Base-by-base conservation (phyloP, 305 asterid genomes). In the Fraxinus baroniana region DNA sequence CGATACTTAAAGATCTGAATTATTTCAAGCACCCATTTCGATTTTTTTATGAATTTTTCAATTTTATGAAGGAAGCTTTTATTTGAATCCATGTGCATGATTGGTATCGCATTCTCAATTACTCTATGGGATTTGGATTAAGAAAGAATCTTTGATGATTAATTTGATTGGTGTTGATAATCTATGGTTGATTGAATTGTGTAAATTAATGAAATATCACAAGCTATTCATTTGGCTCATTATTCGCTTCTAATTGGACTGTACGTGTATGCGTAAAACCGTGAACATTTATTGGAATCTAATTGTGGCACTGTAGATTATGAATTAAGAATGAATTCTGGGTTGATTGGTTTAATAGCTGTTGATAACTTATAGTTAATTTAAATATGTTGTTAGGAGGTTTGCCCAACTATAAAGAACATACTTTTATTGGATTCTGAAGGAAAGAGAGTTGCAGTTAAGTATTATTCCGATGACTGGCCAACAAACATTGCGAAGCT, bases 401-500 rank as follows among this genome's bases (percentile, higher is more conserved):
- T 93, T 81, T 93, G 94, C 83, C 98, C 99, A 13, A 89, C 90
- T 76, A 79, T 95, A 83, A 93, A 94, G 91, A 95, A 93, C 92
- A 94, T 95, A 79, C 92, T 95, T 79, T 72, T 95, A 76, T 84
- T 94, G 91, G 99, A 94, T 88, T 93, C 97, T 6, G 98, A 95
- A 78, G 99, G 98, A 20, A 95, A 92, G 62, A 96, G 98, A 4
- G 95, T 94, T 41, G 98, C 95, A 1, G 98, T 94, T 72, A 94
- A 92, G 91, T 95, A 95, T 66, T 95, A 92, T 79, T 84, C 92
- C 4, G 98, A 94, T 85, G 99, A 95, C 15, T 95, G 98, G 98
- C 94, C 94, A 7, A 93, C 95, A 6, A 92, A 94, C 86, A 74
- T 80, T 70, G 90, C 99, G 5, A 96, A 91, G 86, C 80, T 92